Base-by-base conservation (phyloP, 441 rosid genomes). In the Daphne laureola region DNA sequence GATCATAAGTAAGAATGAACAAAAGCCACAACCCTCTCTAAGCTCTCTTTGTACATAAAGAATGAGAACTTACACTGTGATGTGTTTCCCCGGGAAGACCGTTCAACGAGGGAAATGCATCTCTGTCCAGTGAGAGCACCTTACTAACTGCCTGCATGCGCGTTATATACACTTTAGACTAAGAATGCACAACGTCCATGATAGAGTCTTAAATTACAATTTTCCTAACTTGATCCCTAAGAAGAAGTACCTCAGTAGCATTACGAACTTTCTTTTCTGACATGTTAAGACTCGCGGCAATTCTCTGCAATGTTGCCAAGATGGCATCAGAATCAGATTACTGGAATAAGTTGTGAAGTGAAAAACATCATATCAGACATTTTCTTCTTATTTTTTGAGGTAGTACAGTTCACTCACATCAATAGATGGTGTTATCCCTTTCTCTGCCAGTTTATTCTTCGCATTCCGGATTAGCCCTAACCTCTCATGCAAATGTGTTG, bases 31-130 rank as follows among this genome's bases (percentile, higher is more conserved):
- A 43, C 0, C 17, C 47, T 43, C 1, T 2, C 1, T 54, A 36
- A 15, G 11, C 38, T 44, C 48, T 46, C 15, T 53, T 54, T 38
- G 50, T 36, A 54, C 66, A 68, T 49, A 25, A 41, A 1, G 47
- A 55, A 14, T 17, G 4, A 26, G 54, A 49, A 75, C 93, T 70
- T 57, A 93, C 99, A 46, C 95, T 87, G 54, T 90, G 97, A 66
- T 81, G 90, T 44, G 95, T 84, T 66, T 83, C 89, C 58, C 96
- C 93, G 1, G 99, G 95, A 14, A 90, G 76, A 68, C 96, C 97
- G 42, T 80, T 89, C 74, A 85, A 65, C 46, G 90, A 82, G 48
- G 91, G 96, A 70, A 81, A 89, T 54, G 89, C 91, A 62, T 83
- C 95, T 68, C 96, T 80, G 53, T 93, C 99, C 31, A 93, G 84